A percentile compares a stretch with the other conserved stretches of the same genome.
phyloP scores from a whole-genome alignment of 116 monocot species.

The Phalaenopsis hybrid region DNA sequence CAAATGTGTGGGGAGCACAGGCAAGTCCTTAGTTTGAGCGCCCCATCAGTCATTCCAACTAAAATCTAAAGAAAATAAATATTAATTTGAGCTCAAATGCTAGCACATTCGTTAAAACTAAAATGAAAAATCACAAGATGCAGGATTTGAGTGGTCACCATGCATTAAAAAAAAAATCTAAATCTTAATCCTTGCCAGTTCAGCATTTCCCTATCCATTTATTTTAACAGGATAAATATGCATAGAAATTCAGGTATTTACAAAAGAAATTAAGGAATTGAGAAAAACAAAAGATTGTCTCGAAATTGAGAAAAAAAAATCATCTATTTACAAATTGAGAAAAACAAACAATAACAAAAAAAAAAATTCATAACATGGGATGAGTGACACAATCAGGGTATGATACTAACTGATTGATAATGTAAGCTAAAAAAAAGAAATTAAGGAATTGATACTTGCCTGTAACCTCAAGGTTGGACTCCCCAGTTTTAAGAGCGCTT shows the following conservation, averaged over 20 bases:
- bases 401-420: background rate
- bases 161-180: background rate
- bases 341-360: background rate
- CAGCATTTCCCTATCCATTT: background rate
- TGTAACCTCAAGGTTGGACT: constrained; percentile 74
- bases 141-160: no score
- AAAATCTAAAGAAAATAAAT: background rate
- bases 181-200: background rate
- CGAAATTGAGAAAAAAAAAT: no score
- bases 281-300: no score
- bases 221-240: background rate
- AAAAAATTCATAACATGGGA: background rate
- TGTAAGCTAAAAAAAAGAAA: background rate
- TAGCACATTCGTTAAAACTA: no score
- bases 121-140: no score
- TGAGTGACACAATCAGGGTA: background rate
- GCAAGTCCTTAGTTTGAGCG: background rate
- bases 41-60: background rate
- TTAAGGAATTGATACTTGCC: constrained; percentile 21
- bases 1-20: no score
- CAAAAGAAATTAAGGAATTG: background rate
- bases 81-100: background rate
- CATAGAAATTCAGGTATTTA: background rate
- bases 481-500: constrained; percentile 66
- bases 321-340: background rate